Evolutionary conservation across 176 grass and related monocot species (phyloP).

Genomic region (Bolboschoenus planiculmis): DNA sequence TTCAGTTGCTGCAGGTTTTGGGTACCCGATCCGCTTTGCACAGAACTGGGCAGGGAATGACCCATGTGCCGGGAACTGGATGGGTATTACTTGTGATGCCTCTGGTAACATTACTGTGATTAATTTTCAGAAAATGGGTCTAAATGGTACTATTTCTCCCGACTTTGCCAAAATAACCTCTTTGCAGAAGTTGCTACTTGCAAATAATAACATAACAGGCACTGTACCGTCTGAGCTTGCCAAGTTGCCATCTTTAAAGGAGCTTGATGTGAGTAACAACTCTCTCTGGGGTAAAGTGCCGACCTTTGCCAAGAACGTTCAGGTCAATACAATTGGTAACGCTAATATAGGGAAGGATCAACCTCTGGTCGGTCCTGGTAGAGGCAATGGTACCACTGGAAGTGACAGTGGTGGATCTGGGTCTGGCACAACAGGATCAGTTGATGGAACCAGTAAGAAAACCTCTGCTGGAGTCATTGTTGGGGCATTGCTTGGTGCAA

Average conservation of each 20-base stretch:
- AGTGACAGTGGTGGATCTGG: neutral
- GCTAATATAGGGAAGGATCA: conserved; percentile 45
- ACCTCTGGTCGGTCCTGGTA: conserved; percentile 19
- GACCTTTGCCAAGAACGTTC: conserved; percentile 11
- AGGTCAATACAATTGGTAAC: conserved; percentile 33
- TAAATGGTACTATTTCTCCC: conserved; percentile 31
- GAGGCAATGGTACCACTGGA: neutral
- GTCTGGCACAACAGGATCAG: neutral
- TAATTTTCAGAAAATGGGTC: conserved; percentile 21
- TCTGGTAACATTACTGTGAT: conserved; percentile 24
- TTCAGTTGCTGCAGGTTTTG: conserved; percentile 9
- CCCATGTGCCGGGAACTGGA: conserved; percentile 23
- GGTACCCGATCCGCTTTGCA: conserved; percentile 9
- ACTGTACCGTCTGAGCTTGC: conserved; percentile 8
- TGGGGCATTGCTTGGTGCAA: conserved; percentile 42
- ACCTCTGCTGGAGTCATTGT: conserved; percentile 45
- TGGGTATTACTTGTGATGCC: conserved; percentile 25
- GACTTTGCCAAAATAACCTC: conserved; percentile 16
- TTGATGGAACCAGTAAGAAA: conserved; percentile 1
- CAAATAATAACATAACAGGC: conserved; percentile 26
- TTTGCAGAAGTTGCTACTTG: conserved; percentile 22
- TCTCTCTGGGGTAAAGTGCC: conserved; percentile 30
- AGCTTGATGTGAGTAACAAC: conserved; percentile 44
- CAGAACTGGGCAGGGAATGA: conserved; percentile 36
- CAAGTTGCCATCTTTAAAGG: neutral